Percentiles rank a stretch among this genome's conserved stretches.
phyloP scores from a whole-genome alignment of 305 asterid species.

The Coffea humblotiana region DNA sequence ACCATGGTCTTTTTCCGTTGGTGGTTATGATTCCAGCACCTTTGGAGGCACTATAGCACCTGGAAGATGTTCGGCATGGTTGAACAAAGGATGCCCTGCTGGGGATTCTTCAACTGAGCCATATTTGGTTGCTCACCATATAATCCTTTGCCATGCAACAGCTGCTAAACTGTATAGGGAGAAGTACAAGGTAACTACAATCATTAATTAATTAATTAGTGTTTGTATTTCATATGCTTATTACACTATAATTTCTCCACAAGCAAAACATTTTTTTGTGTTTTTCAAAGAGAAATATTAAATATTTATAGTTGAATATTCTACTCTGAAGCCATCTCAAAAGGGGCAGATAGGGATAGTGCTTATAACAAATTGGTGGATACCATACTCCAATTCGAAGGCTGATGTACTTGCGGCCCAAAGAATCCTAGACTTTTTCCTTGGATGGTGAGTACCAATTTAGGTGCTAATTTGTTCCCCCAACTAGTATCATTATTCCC shows the following conservation, averaged over 20 bases:
- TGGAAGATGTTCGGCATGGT: constrained; percentile 15
- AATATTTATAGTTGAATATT: background rate
- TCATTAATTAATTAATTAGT: no score
- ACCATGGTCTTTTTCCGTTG: constrained; percentile 26
- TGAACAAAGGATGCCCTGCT: constrained; percentile 19
- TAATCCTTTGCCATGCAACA: constrained; percentile 24
- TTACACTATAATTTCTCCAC: no score
- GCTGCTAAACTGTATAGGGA: constrained; percentile 9
- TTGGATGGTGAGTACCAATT: constrained; percentile 7
- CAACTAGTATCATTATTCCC: no score
- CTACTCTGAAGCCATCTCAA: constrained; percentile 26
- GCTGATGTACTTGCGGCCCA: constrained; percentile 33
- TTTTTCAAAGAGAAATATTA: no score
- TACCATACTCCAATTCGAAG: constrained; percentile 32
- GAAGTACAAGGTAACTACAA: constrained; percentile 30
- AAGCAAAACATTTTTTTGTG: no score
- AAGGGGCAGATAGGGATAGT: constrained; percentile 61
- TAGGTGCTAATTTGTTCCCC: no score
- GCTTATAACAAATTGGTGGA: constrained; percentile 37
- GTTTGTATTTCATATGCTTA: no score
- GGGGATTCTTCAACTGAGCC: constrained; percentile 27
- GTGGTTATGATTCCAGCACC: constrained; percentile 42
- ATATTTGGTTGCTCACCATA: constrained; percentile 26
- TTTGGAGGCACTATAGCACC: constrained; percentile 25
- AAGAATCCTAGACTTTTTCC: constrained; percentile 16